Evolutionary conservation across 2,329 filamentous ascomycete species (phyloP).

Genomic region (Fusarium torulosum): DNA sequence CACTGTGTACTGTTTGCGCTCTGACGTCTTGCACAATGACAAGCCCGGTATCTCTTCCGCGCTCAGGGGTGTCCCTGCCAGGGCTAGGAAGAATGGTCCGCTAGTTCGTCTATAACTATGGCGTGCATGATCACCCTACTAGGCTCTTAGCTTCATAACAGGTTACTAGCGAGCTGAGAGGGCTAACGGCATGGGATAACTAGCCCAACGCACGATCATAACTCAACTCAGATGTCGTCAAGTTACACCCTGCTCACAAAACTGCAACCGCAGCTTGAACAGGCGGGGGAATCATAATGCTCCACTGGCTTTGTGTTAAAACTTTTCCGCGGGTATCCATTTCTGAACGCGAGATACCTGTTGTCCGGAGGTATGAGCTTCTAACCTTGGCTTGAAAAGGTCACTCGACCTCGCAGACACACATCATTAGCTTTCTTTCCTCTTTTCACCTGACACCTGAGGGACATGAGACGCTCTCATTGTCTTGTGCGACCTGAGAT

Average conservation of each 20-base stretch:
- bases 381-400: background rate
- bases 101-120: conserved; percentile 29
- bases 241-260: conserved; percentile 20
- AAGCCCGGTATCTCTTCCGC: background rate
- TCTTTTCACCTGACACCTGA: conserved; percentile 1
- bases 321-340: background rate
- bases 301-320: background rate
- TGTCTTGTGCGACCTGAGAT: background rate
- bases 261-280: conserved; percentile 20
- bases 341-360: conserved; percentile 7
- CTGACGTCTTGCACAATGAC: background rate
- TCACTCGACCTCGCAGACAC: background rate
- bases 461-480: background rate
- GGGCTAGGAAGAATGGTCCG: conserved; percentile 1
- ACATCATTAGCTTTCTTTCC: conserved; percentile 27
- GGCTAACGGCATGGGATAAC: background rate
- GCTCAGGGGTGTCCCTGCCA: conserved; percentile 20
- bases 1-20: background rate
- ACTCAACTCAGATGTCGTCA: conserved; percentile 8
- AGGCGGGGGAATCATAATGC: background rate
- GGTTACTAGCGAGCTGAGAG: conserved; percentile 1
- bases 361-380: background rate
- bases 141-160: conserved; percentile 1
- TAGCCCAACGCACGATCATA: conserved; percentile 32
- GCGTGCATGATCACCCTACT: conserved; percentile 29